These are phyloP conservation scores for Trifolium fragiferum DNA, from an alignment of 306 rosid species.

Conservation along the genomic window DNA sequence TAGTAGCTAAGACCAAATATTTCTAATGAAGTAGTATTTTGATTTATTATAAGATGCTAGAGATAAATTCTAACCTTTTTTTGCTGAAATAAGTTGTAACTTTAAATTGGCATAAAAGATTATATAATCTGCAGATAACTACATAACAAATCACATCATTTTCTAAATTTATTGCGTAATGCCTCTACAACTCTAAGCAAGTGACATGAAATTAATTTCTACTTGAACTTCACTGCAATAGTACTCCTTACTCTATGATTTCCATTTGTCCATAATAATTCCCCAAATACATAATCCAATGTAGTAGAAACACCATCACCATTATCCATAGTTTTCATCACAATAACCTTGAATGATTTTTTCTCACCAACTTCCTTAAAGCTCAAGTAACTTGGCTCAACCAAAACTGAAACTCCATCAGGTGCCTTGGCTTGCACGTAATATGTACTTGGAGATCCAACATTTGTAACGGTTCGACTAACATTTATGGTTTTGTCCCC, in stretches of 20 bases:
- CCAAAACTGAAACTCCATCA: conserved; percentile 12
- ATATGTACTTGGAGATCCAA: conserved; percentile 9
- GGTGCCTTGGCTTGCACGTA: conserved; percentile 7
- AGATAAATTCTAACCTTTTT: too few relatives aligned
- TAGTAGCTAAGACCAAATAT: too few relatives aligned
- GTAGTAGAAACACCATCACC: not conserved
- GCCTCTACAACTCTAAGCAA: not conserved
- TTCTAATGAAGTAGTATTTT: too few relatives aligned
- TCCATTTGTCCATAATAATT: conserved; percentile 10
- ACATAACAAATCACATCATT: not conserved
- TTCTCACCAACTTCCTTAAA: conserved; percentile 29
- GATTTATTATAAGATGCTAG: too few relatives aligned
- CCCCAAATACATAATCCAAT: conserved; percentile 24
- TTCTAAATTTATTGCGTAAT: not conserved
- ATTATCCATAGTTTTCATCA: not conserved
- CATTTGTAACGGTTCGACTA: conserved; percentile 20
- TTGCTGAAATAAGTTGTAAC: too few relatives aligned
- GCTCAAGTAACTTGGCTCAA: conserved; percentile 22
- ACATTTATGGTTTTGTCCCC: not conserved
- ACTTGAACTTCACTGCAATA: conserved; percentile 17
- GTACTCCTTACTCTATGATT: conserved; percentile 1
- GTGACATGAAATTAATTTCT: not conserved
- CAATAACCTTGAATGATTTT: conserved; percentile 14
- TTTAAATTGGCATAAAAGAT: too few relatives aligned
- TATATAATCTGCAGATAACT: not conserved